A percentile compares a stretch with the other conserved stretches of the same genome.
These are phyloP conservation scores for Populus euphratica DNA, from an alignment of 345 rosid species.

Conservation along the genomic window DNA sequence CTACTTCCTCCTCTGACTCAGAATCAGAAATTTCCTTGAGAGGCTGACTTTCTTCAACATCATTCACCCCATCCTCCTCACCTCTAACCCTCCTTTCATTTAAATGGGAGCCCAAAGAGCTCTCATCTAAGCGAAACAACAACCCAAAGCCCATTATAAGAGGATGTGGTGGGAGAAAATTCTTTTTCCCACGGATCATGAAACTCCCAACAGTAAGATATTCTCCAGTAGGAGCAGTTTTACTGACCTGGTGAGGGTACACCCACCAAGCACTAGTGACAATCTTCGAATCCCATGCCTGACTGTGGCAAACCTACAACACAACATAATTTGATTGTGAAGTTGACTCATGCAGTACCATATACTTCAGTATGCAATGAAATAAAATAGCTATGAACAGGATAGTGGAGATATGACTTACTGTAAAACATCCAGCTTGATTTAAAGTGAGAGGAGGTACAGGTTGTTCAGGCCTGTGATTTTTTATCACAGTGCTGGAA, in stretches of 20 bases:
- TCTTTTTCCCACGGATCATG: slow-evolving; percentile 98
- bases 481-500: slow-evolving; percentile 91
- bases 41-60: slow-evolving; percentile 53
- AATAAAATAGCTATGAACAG: neutral
- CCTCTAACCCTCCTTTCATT: slow-evolving; percentile 97
- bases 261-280: slow-evolving; percentile 99
- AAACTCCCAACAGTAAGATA: slow-evolving; percentile 97
- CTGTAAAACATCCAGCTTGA: slow-evolving; percentile 97
- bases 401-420: slow-evolving; percentile 18
- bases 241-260: slow-evolving; percentile 92
- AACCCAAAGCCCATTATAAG: slow-evolving; percentile 97
- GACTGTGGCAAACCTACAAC: slow-evolving; percentile 90
- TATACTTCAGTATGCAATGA: neutral
- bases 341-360: slow-evolving; percentile 1
- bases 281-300: slow-evolving; percentile 98
- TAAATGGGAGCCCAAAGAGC: slow-evolving; percentile 93
- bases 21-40: slow-evolving; percentile 46
- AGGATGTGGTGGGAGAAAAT: slow-evolving; percentile 96
- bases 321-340: slow-evolving; percentile 7
- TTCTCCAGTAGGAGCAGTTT: slow-evolving; percentile 99
- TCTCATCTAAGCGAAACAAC: slow-evolving; percentile 95
- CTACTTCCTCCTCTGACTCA: slow-evolving; percentile 53
- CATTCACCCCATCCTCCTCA: slow-evolving; percentile 77
- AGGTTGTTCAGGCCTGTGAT: slow-evolving; percentile 84
- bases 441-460: slow-evolving; percentile 91